These are phyloP conservation scores for Fusarium redolens DNA, from an alignment of 2,329 filamentous ascomycete genomes.

Conservation along the genomic window DNA sequence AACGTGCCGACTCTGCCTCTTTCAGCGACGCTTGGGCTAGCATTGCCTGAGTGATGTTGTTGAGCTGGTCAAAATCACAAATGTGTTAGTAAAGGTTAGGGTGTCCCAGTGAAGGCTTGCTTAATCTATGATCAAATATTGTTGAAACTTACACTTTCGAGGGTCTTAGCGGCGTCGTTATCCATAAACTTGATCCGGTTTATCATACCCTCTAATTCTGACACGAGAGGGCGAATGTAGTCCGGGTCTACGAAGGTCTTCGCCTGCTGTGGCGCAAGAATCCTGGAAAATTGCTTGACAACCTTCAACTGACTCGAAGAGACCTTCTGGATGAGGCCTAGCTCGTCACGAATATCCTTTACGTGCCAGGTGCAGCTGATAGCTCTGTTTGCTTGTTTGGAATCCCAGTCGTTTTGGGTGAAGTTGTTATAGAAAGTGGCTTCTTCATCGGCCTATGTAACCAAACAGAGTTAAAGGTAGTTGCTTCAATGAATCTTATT, in stretches of 20 bases:
- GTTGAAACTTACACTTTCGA: not conserved
- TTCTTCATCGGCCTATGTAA: not conserved
- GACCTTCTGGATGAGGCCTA: accelerated
- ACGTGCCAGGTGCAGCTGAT: not conserved
- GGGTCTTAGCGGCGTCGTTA: not conserved
- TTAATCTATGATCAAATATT: too few relatives aligned
- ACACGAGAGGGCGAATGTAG: accelerated
- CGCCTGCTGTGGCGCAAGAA: accelerated
- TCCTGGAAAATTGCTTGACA: not conserved
- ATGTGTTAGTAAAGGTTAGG: not conserved
- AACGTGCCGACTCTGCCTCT: accelerated
- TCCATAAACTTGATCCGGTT: not conserved
- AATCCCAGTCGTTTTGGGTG: accelerated
- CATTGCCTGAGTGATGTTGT: not conserved
- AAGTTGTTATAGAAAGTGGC: not conserved
- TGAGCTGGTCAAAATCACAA: not conserved
- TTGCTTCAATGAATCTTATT: not conserved
- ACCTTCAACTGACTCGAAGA: accelerated
- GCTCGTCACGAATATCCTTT: not conserved
- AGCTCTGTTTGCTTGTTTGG: not conserved
- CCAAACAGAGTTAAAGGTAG: not conserved
- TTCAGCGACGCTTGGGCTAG: accelerated
- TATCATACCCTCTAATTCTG: not conserved
- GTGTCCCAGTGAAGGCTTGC: too few relatives aligned
- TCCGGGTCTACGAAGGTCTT: not conserved